Evolutionary conservation across 2,329 filamentous ascomycete genomes (phyloP), one percentile per base, ranked within the genome.

Genomic region (Beauveria sp.): DNA sequence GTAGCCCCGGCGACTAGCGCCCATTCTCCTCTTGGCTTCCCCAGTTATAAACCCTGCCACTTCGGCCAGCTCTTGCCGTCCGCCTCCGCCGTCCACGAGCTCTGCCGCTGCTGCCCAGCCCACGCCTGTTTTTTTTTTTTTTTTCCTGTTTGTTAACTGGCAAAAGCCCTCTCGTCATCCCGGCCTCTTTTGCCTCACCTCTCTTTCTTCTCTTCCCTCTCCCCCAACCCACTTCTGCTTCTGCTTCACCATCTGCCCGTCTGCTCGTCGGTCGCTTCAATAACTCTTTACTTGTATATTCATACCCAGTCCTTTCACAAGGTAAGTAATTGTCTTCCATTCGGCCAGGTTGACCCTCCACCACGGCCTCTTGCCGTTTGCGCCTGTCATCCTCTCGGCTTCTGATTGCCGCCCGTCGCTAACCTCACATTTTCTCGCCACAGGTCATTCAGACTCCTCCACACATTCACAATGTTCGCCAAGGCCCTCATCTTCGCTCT

Each of bases 401-500:
- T 47, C 41, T 37, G 18, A 43, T 40, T 28, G 3, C 20, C 50
- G 34, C 43, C 37, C 16, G 28, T 22, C 41, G 44, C 52, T 55
- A 61, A 48, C 43, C 3, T 61, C 16, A 22, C 20, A 16, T 53
- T 18, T 40, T 61, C 46, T 24, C 37, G 18, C 16, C 12, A 30
- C 20, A 46, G 30, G 7, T 18, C 43, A 53, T 58, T 30, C 43
- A 37, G 30, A 41, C 28, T 24, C 41, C 37, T 61, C 54, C 64
- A 62, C 64, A 59, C 54, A 47, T 34, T 66, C 73, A 73, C 65
- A 55, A 80, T 80, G 78, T 77, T 76, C 67, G 70, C 70, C 64
- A 71, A 72, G 64, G 64, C 73, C 63, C 70, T 75, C 63, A 63
- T 78, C 65, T 66, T 77, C 66, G 76, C 77, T 69, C 71, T 82